phyloP scores from a whole-genome alignment of 345 rosid species.

The Abelmoschus esculentus region DNA sequence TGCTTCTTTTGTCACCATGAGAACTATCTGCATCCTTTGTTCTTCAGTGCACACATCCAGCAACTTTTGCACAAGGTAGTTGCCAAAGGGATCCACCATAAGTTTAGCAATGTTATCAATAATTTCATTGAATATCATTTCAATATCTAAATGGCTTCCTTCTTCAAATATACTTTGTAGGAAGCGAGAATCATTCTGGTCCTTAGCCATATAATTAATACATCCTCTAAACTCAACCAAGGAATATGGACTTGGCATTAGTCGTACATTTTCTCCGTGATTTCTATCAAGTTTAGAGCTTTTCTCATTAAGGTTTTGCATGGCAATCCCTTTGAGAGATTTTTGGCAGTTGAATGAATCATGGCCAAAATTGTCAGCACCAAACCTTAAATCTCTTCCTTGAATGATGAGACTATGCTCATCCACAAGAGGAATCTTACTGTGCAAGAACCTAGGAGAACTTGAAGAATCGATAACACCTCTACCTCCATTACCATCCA shows the following conservation, averaged over 20 bases:
- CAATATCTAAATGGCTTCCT: constrained; percentile 29
- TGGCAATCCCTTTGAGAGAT: constrained; percentile 18
- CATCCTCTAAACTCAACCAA: constrained; percentile 35
- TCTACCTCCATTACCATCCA: constrained; percentile 19
- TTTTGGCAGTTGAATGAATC: constrained; percentile 18
- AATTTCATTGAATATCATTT: constrained; percentile 28
- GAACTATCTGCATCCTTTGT: constrained; percentile 33
- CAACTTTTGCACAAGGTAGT: constrained; percentile 51
- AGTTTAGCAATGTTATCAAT: constrained; percentile 35
- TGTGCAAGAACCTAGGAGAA: constrained; percentile 5
- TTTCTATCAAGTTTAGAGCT: constrained; percentile 16
- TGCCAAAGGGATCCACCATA: constrained; percentile 51
- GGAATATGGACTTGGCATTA: constrained; percentile 23
- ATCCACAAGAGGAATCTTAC: not conserved
- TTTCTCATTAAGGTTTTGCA: constrained; percentile 16
- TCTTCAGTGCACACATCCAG: constrained; percentile 41
- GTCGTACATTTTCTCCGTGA: constrained; percentile 17
- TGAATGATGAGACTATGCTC: not conserved
- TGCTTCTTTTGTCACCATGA: constrained; percentile 30
- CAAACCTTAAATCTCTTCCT: not conserved
- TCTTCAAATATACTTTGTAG: constrained; percentile 43
- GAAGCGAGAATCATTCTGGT: constrained; percentile 48
- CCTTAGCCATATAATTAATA: constrained; percentile 40
- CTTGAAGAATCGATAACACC: constrained; percentile 9
- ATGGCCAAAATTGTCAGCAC: constrained; percentile 18